These are phyloP conservation scores for Trapa bicornis DNA, from an alignment of 345 rosid species.

Conservation along the genomic window DNA sequence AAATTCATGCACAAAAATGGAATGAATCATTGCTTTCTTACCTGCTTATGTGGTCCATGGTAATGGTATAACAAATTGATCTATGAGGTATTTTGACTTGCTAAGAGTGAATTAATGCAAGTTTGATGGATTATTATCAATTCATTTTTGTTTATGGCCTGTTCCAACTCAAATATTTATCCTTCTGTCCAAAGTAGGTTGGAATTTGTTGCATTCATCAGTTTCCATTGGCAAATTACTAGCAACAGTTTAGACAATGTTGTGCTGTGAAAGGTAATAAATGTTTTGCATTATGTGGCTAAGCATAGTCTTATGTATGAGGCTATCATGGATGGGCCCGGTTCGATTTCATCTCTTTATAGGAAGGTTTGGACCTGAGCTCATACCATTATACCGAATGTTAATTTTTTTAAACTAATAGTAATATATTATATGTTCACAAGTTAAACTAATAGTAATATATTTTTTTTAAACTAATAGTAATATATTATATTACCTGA, in stretches of 20 bases:
- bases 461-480: too few relatives aligned
- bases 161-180: not conserved
- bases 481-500: too few relatives aligned
- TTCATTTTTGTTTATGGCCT: not conserved
- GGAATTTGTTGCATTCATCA: not conserved
- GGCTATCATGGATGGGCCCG: too few relatives aligned
- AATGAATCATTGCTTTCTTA: not conserved
- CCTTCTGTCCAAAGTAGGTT: not conserved
- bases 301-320: not conserved
- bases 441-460: too few relatives aligned
- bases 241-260: not conserved
- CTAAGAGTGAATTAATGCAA: not conserved
- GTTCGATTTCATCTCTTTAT: not conserved
- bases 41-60: not conserved
- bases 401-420: too few relatives aligned
- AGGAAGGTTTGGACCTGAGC: not conserved
- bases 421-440: too few relatives aligned
- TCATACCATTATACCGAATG: too few relatives aligned
- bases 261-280: not conserved
- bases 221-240: not conserved
- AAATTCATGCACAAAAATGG: not conserved
- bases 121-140: not conserved
- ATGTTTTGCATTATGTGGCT: not conserved
- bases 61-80: not conserved
- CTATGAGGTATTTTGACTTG: not conserved